Percentiles rank a stretch among this genome's conserved stretches.
Evolutionary conservation across 805 yeast genomes (phyloP).

Genomic region (Candida verbasci): DNA sequence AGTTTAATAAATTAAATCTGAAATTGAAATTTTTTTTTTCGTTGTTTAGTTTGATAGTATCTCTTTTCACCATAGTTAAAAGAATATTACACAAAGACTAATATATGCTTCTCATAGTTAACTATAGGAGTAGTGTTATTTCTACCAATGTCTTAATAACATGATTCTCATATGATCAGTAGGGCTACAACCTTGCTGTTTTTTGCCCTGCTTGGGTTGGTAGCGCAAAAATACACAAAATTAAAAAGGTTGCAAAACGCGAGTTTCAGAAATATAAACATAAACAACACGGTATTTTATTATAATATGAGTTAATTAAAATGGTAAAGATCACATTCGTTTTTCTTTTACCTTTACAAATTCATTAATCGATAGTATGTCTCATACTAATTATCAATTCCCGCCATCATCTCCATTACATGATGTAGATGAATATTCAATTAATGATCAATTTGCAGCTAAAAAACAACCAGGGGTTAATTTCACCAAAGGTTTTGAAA

Average conservation of each 20-base stretch:
- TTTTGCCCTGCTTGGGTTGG: neutral
- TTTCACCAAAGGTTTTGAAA: neutral
- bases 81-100: neutral
- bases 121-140: too few species aligned
- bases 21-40: slow-evolving; percentile 5
- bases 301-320: too few species aligned
- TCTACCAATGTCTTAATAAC: too few species aligned
- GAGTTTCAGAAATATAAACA: slow-evolving; percentile 4
- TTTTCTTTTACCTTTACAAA: too few species aligned
- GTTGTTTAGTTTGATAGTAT: slow-evolving; percentile 2
- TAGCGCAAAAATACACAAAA: neutral
- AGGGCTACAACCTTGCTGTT: slow-evolving; percentile 1
- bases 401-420: slow-evolving; percentile 53
- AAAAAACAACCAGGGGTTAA: neutral
- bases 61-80: slow-evolving; percentile 5
- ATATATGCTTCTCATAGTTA: neutral
- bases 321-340: too few species aligned
- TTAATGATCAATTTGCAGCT: slow-evolving; percentile 8
- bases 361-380: too few species aligned
- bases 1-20: neutral
- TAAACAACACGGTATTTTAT: slow-evolving; percentile 7
- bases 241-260: slow-evolving; percentile 1
- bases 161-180: neutral
- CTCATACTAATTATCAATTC: slow-evolving; percentile 31
- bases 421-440: slow-evolving; percentile 19